Evolutionary conservation across 2,329 filamentous ascomycete genomes (phyloP).

Genomic region (Ophiostoma sp.): DNA sequence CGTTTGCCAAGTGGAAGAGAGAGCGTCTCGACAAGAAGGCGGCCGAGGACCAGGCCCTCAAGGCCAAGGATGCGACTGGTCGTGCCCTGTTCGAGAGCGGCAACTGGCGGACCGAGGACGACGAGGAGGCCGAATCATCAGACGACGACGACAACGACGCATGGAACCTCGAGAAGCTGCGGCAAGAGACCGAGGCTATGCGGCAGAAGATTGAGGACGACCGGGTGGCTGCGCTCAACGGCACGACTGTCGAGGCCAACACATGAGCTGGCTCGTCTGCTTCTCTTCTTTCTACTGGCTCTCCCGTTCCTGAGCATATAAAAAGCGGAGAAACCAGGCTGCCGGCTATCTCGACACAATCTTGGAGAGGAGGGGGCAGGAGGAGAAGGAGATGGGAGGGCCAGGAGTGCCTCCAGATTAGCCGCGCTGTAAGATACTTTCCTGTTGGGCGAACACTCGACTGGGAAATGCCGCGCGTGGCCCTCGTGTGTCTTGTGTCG

Average conservation of each 20-base stretch:
- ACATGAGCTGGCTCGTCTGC: neutral
- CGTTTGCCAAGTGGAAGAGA: slow-evolving; percentile 96
- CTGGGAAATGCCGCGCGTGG: neutral
- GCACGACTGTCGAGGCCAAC: slow-evolving; percentile 2
- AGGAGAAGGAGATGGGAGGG: neutral
- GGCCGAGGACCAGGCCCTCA: slow-evolving; percentile 82
- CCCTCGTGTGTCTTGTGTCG: neutral
- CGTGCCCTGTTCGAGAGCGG: slow-evolving; percentile 94
- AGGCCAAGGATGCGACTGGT: slow-evolving; percentile 92
- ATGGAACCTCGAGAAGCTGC: slow-evolving; percentile 78
- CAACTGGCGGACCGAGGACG: slow-evolving; percentile 69
- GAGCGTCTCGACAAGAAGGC: slow-evolving; percentile 91
- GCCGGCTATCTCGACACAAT: neutral
- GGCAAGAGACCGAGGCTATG: slow-evolving; percentile 76
- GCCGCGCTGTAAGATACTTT: neutral
- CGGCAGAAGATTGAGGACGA: slow-evolving; percentile 74
- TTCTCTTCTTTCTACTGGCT: neutral
- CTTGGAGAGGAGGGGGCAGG: neutral
- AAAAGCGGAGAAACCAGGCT: neutral
- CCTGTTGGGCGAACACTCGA: neutral
- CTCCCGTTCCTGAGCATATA: neutral
- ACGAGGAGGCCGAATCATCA: slow-evolving; percentile 49
- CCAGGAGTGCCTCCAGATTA: neutral
- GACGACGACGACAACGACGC: slow-evolving; percentile 49
- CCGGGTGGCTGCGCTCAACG: slow-evolving; percentile 38